Evolutionary conservation across 768 basidiomycete genomes (phyloP).

Genomic region (Rossbeevera mucosa): DNA sequence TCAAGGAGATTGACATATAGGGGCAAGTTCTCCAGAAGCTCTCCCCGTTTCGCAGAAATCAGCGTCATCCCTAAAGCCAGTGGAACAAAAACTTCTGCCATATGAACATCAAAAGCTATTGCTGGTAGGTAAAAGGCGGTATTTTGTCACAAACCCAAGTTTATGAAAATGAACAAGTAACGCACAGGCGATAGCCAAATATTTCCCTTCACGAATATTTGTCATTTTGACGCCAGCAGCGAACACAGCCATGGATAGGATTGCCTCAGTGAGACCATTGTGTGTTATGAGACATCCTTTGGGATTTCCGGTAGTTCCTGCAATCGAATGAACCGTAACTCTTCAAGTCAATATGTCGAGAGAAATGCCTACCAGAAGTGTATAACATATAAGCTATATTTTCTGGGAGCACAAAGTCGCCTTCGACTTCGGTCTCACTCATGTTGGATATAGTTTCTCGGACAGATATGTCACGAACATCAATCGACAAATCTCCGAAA

Average conservation of each 20-base stretch:
- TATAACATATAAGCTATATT: conserved; percentile 44
- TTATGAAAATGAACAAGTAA: background rate
- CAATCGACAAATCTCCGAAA: conserved; percentile 21
- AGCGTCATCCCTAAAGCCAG: conserved; percentile 43
- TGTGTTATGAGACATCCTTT: conserved; percentile 46
- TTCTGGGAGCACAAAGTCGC: conserved; percentile 25
- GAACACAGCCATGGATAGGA: conserved; percentile 27
- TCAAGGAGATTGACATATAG: conserved; percentile 37
- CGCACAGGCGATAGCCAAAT: conserved; percentile 44
- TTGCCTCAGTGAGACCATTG: conserved; percentile 30
- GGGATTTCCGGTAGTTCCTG: conserved; percentile 47
- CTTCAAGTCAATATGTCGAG: background rate
- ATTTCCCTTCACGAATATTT: conserved; percentile 27
- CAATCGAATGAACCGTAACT: conserved; percentile 10
- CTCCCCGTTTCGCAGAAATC: conserved; percentile 36
- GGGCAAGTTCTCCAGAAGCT: conserved; percentile 40
- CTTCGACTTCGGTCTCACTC: conserved; percentile 23
- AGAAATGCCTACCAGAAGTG: conserved; percentile 39
- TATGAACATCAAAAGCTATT: conserved; percentile 50
- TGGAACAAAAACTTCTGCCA: conserved; percentile 41
- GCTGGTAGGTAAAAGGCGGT: conserved; percentile 27
- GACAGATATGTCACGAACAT: conserved; percentile 18
- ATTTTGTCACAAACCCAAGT: background rate
- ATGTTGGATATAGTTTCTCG: conserved; percentile 28
- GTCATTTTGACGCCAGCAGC: conserved; percentile 20